Evolutionary conservation across 176 grass and related monocot genomes (phyloP), one percentile per base, ranked within the genome.

Genomic region (Juncus inflexus): DNA sequence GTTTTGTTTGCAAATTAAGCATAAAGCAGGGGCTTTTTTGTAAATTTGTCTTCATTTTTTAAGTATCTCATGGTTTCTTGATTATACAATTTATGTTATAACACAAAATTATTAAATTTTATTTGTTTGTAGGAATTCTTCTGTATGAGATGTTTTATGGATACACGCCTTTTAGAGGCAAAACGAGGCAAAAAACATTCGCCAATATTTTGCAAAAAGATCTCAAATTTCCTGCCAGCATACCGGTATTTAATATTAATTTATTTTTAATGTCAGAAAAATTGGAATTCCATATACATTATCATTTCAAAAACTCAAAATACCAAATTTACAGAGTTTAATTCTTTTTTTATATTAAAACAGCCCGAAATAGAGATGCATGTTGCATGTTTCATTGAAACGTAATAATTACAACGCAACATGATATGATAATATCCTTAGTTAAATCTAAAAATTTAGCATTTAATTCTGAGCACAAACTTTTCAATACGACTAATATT

Each of bases 81-180:
- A 16, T 28, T 28, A 28, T 28, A 28, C 19, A 28, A 28, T 28
- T 28, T 28, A 28, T 28, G 19, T 28, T 1, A 28, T 0, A 28
- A 28, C 19, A 28, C 19, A 28, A 28, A 28, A 28, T 28, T 28
- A 28, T 28, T 28, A 28, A 28, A 28, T 10, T 56, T n/a, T 28
- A 28, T 28, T 28, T 28, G 19, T 19, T 75, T 56, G 60, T 65
- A 95, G 90, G 90, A 40, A 77, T 96, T 59, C 84, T 96, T 79
- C 63, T 96, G 6, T 96, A 88, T 79, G 91, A 96, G 75, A 96
- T 96, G 91, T 0, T 96, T n/a, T 96, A 90, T 77, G 91, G 91
- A 9, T 86, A 90, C 50, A 96, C 91, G 35, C 87, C 91, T 45
- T 96, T 96, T 6, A 82, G 91, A 86, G 91, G 91, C 10, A 96